Evolutionary conservation across 257 asterid genomes (phyloP).

Genomic region (Prunella vulgaris): DNA sequence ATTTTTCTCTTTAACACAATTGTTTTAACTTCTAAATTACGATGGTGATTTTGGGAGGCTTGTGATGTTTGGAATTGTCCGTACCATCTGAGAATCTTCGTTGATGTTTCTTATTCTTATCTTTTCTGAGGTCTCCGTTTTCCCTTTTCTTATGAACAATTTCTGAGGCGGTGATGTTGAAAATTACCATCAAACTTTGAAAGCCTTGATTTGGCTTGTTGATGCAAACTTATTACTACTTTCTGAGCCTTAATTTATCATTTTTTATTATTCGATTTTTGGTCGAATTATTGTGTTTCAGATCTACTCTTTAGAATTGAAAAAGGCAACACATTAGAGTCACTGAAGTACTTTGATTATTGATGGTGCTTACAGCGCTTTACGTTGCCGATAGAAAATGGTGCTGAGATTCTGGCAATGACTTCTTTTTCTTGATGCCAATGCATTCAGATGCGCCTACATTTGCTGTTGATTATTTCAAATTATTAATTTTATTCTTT

Average conservation of each 20-base stretch:
- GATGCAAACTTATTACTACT: constrained; percentile 15
- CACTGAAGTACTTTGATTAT: constrained; percentile 42
- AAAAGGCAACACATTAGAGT: constrained; percentile 64
- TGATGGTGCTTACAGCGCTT: constrained; percentile 64
- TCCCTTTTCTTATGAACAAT: not conserved
- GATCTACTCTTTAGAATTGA: too few relatives aligned
- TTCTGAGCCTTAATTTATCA: constrained; percentile 27
- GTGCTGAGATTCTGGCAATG: constrained; percentile 52
- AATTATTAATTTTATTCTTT: too few relatives aligned
- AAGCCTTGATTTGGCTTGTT: constrained; percentile 31
- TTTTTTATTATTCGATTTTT: not conserved
- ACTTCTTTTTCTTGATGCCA: constrained; percentile 8
- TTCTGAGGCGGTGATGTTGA: constrained; percentile 28
- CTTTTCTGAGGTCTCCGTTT: constrained; percentile 42
- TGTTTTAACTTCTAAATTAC: too few relatives aligned
- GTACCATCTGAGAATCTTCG: constrained; percentile 65
- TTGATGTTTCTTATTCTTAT: constrained; percentile 23
- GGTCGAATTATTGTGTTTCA: too few relatives aligned
- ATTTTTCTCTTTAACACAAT: not conserved
- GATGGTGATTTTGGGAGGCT: constrained; percentile 19
- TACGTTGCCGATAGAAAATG: constrained; percentile 55
- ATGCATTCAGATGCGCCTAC: constrained; percentile 58
- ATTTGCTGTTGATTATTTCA: too few relatives aligned
- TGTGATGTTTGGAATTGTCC: constrained; percentile 65
- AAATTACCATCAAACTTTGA: constrained; percentile 42